Evolutionary conservation across 768 basidiomycete species (phyloP).

Genomic region (Trametes sanguinea): DNA sequence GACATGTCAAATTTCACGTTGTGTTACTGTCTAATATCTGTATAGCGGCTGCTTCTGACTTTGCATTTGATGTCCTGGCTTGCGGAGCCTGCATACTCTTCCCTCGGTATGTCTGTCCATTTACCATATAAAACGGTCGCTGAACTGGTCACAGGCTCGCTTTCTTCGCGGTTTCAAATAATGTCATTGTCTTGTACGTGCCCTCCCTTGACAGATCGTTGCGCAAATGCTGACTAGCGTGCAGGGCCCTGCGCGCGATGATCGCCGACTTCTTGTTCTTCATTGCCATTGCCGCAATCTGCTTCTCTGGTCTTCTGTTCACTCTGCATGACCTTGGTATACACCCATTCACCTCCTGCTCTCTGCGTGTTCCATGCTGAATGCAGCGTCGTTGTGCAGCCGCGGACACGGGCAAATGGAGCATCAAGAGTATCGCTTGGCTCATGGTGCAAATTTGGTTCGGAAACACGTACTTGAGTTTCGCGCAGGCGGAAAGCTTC

Average conservation of each 20-base stretch:
- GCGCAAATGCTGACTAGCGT: conserved; percentile 8
- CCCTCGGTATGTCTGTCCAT: conserved; percentile 54
- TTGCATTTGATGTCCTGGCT: conserved; percentile 82
- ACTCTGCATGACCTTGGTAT: conserved; percentile 55
- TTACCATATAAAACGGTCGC: neutral
- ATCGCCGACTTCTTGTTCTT: conserved; percentile 78
- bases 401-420: conserved; percentile 35
- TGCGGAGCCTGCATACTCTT: conserved; percentile 86
- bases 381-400: conserved; percentile 22
- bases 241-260: conserved; percentile 80
- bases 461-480: conserved; percentile 67
- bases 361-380: neutral
- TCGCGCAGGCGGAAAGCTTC: conserved; percentile 44
- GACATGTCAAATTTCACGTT: neutral
- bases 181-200: conserved; percentile 74
- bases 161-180: conserved; percentile 79
- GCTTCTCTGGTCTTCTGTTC: conserved; percentile 76
- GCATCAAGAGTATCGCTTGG: conserved; percentile 66
- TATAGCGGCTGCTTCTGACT: conserved; percentile 50
- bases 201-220: neutral
- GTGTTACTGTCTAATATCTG: neutral
- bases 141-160: conserved; percentile 52
- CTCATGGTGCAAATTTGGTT: conserved; percentile 89
- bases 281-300: conserved; percentile 72
- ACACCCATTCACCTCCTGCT: neutral